Percentiles rank a stretch among this genome's conserved stretches.
Conservation (phyloP, 2,329 filamentous ascomycete genomes). For the Ascocoryne sarcoides region DNA sequence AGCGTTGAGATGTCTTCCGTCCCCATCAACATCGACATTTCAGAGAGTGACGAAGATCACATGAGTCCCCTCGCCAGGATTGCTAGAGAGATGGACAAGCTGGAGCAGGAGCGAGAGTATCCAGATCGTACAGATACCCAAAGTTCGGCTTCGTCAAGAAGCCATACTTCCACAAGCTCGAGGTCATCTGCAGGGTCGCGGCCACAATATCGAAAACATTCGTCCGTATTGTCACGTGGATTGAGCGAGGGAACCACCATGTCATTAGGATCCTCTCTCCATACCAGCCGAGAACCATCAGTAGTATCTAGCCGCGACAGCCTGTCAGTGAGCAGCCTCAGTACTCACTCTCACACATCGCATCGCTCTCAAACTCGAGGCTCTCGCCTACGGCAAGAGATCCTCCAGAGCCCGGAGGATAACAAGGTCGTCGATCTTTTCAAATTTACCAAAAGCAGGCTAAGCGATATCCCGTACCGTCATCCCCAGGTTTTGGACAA, state of each 20-base stretch:
- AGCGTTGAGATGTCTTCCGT: constrained; percentile 36
- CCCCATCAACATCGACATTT: constrained; percentile 49
- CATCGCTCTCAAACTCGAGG: constrained; percentile 39
- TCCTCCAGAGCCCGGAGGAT: constrained; percentile 70
- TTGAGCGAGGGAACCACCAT: constrained; percentile 60
- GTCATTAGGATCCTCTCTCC: constrained; percentile 53
- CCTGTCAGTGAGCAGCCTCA: constrained; percentile 46
- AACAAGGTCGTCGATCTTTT: constrained; percentile 70
- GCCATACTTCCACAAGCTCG: constrained; percentile 34
- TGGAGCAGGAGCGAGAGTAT: constrained; percentile 22
- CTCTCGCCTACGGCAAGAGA: constrained; percentile 72
- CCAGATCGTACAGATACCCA: constrained; percentile 25
- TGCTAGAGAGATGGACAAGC: constrained; percentile 54
- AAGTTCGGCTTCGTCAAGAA: constrained; percentile 28
- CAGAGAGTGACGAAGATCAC: constrained; percentile 69
- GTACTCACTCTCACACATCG: constrained; percentile 30
- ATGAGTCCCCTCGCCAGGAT: constrained; percentile 69
- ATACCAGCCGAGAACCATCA: constrained; percentile 26
- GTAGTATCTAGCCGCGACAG: constrained; percentile 37
- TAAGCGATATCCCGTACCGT: constrained; percentile 77
- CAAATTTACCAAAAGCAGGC: constrained; percentile 70
- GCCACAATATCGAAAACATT: constrained; percentile 34
- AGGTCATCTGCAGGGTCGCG: constrained; percentile 47
- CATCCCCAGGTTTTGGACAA: constrained; percentile 52
- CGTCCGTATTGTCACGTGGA: constrained; percentile 44